Conservation (phyloP, 805 yeast genomes). For the Starmerella lactis-condensi region DNA sequence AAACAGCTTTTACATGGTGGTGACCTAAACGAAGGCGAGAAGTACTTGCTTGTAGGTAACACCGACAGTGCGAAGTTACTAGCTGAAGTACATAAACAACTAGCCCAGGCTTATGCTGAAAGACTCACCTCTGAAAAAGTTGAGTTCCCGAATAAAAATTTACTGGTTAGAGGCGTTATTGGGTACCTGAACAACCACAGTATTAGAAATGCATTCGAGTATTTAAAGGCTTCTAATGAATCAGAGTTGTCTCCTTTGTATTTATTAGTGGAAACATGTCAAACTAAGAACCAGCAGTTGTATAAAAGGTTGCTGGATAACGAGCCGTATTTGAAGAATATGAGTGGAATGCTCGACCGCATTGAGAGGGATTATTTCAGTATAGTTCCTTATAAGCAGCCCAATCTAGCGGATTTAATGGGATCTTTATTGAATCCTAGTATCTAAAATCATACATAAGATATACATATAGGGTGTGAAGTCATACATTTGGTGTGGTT, state of each 20-base stretch:
- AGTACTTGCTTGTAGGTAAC: slow-evolving; percentile 51
- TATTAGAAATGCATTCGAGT: slow-evolving; percentile 36
- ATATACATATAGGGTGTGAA: neutral
- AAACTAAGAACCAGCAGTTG: slow-evolving; percentile 33
- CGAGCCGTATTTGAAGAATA: slow-evolving; percentile 27
- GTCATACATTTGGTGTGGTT: neutral
- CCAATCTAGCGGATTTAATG: slow-evolving; percentile 56
- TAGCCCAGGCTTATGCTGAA: too few species aligned
- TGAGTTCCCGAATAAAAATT: neutral
- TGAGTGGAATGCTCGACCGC: slow-evolving; percentile 12
- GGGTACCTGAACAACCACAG: slow-evolving; percentile 58
- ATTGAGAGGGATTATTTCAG: slow-evolving; percentile 49
- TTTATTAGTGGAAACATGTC: slow-evolving; percentile 42
- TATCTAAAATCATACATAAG: neutral
- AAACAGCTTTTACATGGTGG: slow-evolving; percentile 34
- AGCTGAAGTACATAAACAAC: slow-evolving; percentile 33
- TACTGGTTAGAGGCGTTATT: slow-evolving; percentile 40
- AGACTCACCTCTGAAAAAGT: slow-evolving; percentile 2
- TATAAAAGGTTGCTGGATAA: slow-evolving; percentile 30
- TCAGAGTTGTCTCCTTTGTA: slow-evolving; percentile 38
- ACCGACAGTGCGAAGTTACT: slow-evolving; percentile 28
- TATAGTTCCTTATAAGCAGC: slow-evolving; percentile 34
- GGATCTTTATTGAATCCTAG: slow-evolving; percentile 18
- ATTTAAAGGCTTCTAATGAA: slow-evolving; percentile 23
- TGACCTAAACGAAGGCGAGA: slow-evolving; percentile 47